Base-by-base conservation (phyloP, 1,139 yeast species). In the Lodderomyces oxycetoniae region DNA sequence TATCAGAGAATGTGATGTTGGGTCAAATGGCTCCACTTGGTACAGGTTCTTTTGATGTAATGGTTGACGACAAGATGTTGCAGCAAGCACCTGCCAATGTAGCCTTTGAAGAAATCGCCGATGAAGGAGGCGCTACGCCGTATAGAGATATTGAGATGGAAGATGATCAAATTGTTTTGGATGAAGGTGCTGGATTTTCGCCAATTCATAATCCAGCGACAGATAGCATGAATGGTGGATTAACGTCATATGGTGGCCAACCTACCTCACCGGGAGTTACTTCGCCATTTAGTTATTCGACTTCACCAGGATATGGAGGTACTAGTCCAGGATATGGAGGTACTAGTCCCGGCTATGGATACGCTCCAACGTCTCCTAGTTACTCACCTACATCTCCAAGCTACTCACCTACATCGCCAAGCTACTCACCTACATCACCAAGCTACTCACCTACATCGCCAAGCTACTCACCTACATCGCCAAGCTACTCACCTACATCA, bases 1-100 rank as follows among this genome's bases (percentile, higher is more conserved):
- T 93, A 43, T 91, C 98, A 30, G 97, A 93, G 59, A 93, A 91
- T 56, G 95, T 93, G 40, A 86, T 93, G 73, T 76, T 93, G 54
- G 99, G 99, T 35, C 98, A 93, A 71, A 77, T 91, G 76, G 97
- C 98, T 15, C 98, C 98, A 40, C 76, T 93, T 50, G 99, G 99
- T 60, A 93, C 99, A 3, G 99, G 99, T 54, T 83, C 96, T 2
- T 93, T 93, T 55, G 98, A 91, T 57, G 93, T 93, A 31, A 81
- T 86, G 79, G 80, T 93, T 45, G 96, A 93, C 57, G 97, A 93
- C 50, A 79, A 80, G 52, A 79, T 88, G 71, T 73, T 93, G 57
- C 80, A 82, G 45, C 60, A 73, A 35, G 71, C 84, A 34, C 81
- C 85, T 32, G 67, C 74, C 14, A 78, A 74, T 37, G 63, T 68